These are phyloP conservation scores for Pezicula carpinea DNA, from an alignment of 2,329 filamentous ascomycete species.

Conservation along the genomic window DNA sequence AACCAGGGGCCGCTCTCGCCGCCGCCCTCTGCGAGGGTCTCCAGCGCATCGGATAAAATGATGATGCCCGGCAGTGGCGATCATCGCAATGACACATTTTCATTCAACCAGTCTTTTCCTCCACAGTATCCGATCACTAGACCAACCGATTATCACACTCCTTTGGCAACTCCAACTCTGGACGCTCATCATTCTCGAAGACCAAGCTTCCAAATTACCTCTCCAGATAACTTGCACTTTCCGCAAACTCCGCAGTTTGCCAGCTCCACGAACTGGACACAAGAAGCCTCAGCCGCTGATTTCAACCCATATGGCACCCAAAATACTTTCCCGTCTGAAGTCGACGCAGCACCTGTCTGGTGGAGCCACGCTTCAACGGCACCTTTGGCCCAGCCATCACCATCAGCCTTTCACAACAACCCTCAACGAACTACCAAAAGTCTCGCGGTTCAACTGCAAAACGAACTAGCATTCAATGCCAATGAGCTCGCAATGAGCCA, in stretches of 20 bases:
- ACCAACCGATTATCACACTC: conserved; percentile 16
- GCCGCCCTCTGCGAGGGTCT: conserved; percentile 37
- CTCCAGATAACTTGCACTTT: conserved; percentile 11
- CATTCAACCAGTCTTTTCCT: conserved; percentile 25
- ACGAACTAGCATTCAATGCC: conserved; percentile 18
- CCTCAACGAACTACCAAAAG: conserved; percentile 22
- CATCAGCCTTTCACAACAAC: conserved; percentile 19
- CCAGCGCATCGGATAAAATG: conserved; percentile 15
- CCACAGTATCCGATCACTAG: conserved; percentile 17
- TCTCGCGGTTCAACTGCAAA: conserved; percentile 25
- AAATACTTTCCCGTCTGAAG: conserved; percentile 9
- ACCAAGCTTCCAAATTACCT: conserved; percentile 13
- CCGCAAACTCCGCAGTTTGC: conserved; percentile 22
- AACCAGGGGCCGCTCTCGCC: conserved; percentile 38
- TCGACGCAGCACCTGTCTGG: conserved; percentile 21
- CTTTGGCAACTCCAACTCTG: conserved; percentile 20
- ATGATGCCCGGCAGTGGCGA: conserved; percentile 10
- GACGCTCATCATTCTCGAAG: conserved; percentile 17
- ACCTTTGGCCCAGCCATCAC: conserved; percentile 23
- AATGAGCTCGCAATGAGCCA: conserved; percentile 14
- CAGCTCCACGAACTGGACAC: conserved; percentile 19
- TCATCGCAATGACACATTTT: conserved; percentile 28
- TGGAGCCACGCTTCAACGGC: conserved; percentile 24
- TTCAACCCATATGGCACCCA: conserved; percentile 9
- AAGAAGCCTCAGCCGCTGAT: conserved; percentile 13